Evolutionary conservation across 2,329 filamentous ascomycete species (phyloP), one percentile per base, ranked within the genome.

Genomic region (Pyricularia pennisetigena): DNA sequence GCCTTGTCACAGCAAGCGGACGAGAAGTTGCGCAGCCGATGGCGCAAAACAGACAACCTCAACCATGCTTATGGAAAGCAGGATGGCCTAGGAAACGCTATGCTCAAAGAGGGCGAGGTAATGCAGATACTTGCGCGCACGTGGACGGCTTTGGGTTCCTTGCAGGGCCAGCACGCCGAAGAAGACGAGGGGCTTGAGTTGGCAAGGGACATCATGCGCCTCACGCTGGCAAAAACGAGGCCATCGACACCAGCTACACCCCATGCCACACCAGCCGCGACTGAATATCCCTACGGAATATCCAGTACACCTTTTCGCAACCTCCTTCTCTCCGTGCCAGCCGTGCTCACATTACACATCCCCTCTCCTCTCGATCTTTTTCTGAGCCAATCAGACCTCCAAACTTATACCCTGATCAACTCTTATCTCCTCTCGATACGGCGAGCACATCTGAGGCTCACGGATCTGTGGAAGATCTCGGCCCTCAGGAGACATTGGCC

Each of bases 41-140:
- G 91, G 83, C 87, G 84, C 72, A 82, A 88, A 71, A 82, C 87
- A 12, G 85, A 86, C 57, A 87, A 86, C 67, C 75, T 88, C 61
- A 87, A 86, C 67, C 75, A 88, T 6, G 83, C 82, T 1, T 83
- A 82, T 75, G 83, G 86, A 74, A 85, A 84, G 74, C 77, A 83
- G 74, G 86, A 88, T 69, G 82, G 83, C 4, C 73, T 93, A 3
- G 84, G 85, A 62, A 86, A 86, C 1, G 79, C 94, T 29, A 77
- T 89, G 4, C 85, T 97, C 69, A 97, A 96, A 76, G 93, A 97
- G 72, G 91, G 91, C 2, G 94, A 98, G 76, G 88, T 97, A 1
- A 86, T 88, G 12, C 88, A 92, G 10, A 88, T 94, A 10, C 80
- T 99, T 12, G 83, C 86, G 8, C 86, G 91, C 71, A 90, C 93